A percentile compares a stretch with the other conserved stretches of the same genome.
Conservation (phyloP, 2,329 filamentous ascomycete genomes). For the Verticillium albo-atrum region DNA sequence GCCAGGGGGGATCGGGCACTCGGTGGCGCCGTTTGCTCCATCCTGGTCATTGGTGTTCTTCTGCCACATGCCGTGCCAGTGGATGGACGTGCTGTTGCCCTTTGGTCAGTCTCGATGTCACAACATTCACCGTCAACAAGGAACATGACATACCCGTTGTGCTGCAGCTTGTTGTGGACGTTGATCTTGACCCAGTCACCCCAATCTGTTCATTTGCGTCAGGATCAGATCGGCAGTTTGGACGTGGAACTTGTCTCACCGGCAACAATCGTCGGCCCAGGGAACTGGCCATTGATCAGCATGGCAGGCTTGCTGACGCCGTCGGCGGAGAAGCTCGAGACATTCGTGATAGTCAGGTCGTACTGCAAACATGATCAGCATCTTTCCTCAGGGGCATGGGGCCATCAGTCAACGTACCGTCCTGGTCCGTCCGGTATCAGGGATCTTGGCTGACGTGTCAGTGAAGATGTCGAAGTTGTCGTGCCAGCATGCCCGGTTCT, state of each 20-base stretch:
- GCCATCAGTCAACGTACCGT: slow-evolving; percentile 11
- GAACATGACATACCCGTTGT: slow-evolving; percentile 19
- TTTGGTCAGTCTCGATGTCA: slow-evolving; percentile 1
- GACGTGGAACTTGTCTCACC: slow-evolving; percentile 7
- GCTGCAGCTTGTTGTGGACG: slow-evolving; percentile 54
- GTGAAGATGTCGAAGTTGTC: slow-evolving; percentile 23
- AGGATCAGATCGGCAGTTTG: slow-evolving; percentile 2
- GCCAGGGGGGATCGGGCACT: slow-evolving; percentile 34
- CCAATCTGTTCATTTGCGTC: slow-evolving; percentile 28
- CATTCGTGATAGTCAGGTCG: slow-evolving; percentile 20
- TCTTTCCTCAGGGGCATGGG: too few relatives aligned
- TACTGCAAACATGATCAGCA: slow-evolving; percentile 11
- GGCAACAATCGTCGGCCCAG: slow-evolving; percentile 46
- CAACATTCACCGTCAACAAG: not conserved
- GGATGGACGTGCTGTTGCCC: slow-evolving; percentile 41
- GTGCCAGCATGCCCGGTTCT: slow-evolving; percentile 25
- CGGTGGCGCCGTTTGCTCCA: slow-evolving; percentile 38
- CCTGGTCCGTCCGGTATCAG: slow-evolving; percentile 17
- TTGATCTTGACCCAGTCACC: slow-evolving; percentile 47
- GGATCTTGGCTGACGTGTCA: slow-evolving; percentile 20
- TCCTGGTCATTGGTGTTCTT: slow-evolving; percentile 36
- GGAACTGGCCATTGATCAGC: slow-evolving; percentile 39
- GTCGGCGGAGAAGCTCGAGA: slow-evolving; percentile 14
- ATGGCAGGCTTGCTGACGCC: slow-evolving; percentile 27
- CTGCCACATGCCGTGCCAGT: slow-evolving; percentile 45